Evolutionary conservation across 73 alveolate genomes (phyloP).

Genomic region (Paramecium pentaurelia): DNA sequence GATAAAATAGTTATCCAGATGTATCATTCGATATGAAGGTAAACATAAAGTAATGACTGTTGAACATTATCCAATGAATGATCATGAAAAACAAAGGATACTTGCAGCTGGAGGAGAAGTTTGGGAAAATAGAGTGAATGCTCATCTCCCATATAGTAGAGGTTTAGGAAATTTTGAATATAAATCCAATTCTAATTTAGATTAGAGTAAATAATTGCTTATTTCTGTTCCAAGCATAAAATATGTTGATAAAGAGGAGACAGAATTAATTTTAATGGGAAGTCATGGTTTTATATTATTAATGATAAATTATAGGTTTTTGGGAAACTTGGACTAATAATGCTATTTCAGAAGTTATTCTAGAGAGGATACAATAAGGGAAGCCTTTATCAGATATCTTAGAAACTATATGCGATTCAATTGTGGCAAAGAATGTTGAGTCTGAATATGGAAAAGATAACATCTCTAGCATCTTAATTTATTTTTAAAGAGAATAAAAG

Average conservation of each 20-base stretch:
- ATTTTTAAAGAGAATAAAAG: not conserved
- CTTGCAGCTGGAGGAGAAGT: slow-evolving; percentile 44
- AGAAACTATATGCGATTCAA: not conserved
- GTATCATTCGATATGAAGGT: not conserved
- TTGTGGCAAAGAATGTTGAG: not conserved
- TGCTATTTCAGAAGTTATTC: not conserved
- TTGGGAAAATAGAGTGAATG: slow-evolving; percentile 42
- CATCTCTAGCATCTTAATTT: not conserved
- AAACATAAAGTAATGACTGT: slow-evolving; percentile 31
- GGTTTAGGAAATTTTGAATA: slow-evolving; percentile 6
- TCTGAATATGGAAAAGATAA: slow-evolving; percentile 14
- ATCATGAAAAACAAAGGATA: not conserved
- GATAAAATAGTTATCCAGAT: not conserved
- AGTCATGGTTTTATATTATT: not conserved
- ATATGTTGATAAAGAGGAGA: not conserved
- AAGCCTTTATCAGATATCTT: not conserved
- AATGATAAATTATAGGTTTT: not conserved
- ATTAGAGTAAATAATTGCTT: not conserved
- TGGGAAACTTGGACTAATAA: slow-evolving; percentile 35
- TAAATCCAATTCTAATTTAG: not conserved
- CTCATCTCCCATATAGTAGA: slow-evolving; percentile 12
- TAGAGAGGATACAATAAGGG: not conserved
- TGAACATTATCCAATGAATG: slow-evolving; percentile 34
- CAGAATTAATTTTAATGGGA: not conserved
- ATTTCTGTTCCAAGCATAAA: not conserved